Evolutionary conservation across 768 basidiomycete species (phyloP).

Genomic region (Leccinum sublutescens): DNA sequence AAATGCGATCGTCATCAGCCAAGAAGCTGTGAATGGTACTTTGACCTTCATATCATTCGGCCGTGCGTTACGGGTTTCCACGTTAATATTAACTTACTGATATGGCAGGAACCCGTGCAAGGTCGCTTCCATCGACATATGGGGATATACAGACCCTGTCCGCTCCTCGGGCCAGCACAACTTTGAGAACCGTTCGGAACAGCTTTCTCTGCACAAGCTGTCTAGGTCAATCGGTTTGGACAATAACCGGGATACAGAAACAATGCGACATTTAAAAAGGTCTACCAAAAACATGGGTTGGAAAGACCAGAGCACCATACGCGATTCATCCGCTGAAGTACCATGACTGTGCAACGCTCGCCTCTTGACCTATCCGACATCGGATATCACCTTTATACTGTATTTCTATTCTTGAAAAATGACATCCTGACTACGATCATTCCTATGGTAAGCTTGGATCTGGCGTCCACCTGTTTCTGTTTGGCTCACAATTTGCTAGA

Average conservation of each 20-base stretch:
- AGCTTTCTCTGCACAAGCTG: background rate
- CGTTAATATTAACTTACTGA: background rate
- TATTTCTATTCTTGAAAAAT: slow-evolving; percentile 44
- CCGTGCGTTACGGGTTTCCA: background rate
- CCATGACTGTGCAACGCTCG: slow-evolving; percentile 19
- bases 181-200: background rate
- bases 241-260: background rate
- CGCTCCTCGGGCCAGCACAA: background rate
- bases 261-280: slow-evolving; percentile 1
- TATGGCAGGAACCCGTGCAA: background rate
- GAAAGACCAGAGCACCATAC: background rate
- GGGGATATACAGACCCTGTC: background rate
- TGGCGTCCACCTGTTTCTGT: background rate
- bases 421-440: slow-evolving; percentile 46
- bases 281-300: background rate
- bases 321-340: background rate
- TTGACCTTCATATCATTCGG: background rate
- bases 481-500: background rate
- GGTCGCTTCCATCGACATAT: background rate
- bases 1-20: background rate
- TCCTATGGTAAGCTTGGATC: slow-evolving; percentile 38
- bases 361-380: slow-evolving; percentile 6
- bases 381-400: slow-evolving; percentile 23
- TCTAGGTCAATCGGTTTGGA: background rate
- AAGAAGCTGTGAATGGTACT: background rate